Base-by-base conservation (phyloP, 73 alveolate species). In the Paramecium pentaurelia region DNA sequence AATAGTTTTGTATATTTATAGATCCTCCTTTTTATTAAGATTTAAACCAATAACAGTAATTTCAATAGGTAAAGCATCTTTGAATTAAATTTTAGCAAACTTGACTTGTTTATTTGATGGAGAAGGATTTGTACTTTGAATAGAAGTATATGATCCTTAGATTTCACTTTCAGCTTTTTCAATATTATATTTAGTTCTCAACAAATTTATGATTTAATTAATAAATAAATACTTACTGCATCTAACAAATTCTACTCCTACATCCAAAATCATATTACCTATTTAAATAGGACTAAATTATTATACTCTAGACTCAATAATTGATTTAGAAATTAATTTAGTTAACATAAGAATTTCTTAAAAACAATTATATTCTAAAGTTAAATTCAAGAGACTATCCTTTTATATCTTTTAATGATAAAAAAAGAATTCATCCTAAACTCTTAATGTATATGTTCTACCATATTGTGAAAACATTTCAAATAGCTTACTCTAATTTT, bases 161-260 rank as follows among this genome's bases (percentile, higher is more conserved):
- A 75, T 14, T 37, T 75, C 84, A 64, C 84, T 64, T 6, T 64
- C 84, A 64, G 34, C 36, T 20, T 38, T 75, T 38, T 75, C 88
- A 75, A 75, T 42, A 18, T 38, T 42, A 10, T 75, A 75, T 14
- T 42, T 75, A 2, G 38, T 12, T 38, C 88, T 75, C n/a, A 75
- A 42, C 10, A 75, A 38, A 42, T 75, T 42, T 2, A 75, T 22
- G 14, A 75, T 75, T 36, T 75, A 18, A 38, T 36, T 75, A 22
- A 75, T 75, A 34, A 75, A 75, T 38, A 38, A 36, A 20, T 75
- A 75, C 40, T 75, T 75, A 36, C 68, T 38, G 5, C 88, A 75
- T 75, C 88, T 75, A 10, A 75, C 88, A 34, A 75, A 75, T 38
- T 75, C 60, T 22, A 75, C 60, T 36, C 88, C 88, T 6, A 75